phyloP scores from a whole-genome alignment of 495 filamentous ascomycete species.

The Aeminium ludgeri region DNA sequence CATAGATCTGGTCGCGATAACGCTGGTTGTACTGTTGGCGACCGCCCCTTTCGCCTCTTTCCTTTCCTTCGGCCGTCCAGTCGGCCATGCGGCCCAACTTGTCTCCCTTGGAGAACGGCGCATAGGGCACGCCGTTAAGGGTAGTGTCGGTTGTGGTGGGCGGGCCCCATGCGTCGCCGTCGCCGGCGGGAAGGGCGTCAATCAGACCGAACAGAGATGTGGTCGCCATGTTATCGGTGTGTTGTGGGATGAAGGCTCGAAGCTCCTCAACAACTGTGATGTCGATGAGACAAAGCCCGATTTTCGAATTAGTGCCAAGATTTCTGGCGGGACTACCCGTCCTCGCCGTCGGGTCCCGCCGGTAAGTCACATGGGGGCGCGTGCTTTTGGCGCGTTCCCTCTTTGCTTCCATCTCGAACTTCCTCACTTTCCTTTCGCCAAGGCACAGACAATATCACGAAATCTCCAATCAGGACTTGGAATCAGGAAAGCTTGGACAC shows the following conservation, averaged over 20 bases:
- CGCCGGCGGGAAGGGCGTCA: conserved; percentile 40
- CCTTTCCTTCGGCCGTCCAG: conserved; percentile 91
- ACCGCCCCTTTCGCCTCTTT: conserved; percentile 50
- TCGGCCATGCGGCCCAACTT: conserved; percentile 98
- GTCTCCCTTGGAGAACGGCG: conserved; percentile 94
- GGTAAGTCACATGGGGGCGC: no score
- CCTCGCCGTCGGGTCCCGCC: no score
- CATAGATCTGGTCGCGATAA: conserved; percentile 93
- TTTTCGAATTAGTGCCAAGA: neutral
- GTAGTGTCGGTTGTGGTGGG: conserved; percentile 63
- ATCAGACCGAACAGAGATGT: conserved; percentile 28
- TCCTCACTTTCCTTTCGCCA: no score
- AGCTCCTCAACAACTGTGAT: neutral
- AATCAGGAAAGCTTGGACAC: no score
- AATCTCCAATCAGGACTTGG: no score
- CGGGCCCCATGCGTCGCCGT: conserved; percentile 72
- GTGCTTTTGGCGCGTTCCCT: no score
- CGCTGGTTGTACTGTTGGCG: conserved; percentile 79
- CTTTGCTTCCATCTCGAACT: no score
- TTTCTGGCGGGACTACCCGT: neutral
- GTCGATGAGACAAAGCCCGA: neutral
- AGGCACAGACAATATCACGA: no score
- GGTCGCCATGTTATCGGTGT: conserved; percentile 9
- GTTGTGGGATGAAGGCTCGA: neutral
- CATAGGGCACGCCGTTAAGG: conserved; percentile 85